Evolutionary conservation across 2,329 filamentous ascomycete species (phyloP).

Genomic region (Penicillium carneum): DNA sequence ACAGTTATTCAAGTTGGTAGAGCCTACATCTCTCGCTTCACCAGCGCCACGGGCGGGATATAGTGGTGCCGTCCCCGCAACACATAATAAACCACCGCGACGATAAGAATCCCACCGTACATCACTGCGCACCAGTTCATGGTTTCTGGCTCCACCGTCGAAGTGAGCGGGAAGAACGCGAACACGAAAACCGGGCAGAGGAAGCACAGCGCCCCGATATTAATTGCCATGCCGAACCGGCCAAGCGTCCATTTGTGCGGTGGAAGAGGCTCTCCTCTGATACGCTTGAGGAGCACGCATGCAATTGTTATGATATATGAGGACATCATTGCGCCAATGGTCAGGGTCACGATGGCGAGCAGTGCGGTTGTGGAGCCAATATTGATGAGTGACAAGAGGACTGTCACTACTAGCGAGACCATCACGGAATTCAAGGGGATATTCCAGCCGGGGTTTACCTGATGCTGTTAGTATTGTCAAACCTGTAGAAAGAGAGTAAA

Average conservation of each 20-base stretch:
- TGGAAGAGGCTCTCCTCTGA: conserved; percentile 42
- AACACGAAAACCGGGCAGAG: conserved; percentile 47
- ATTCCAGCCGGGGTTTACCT: conserved; percentile 19
- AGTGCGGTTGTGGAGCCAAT: conserved; percentile 7
- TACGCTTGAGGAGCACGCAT: conserved; percentile 47
- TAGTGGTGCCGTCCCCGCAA: conserved; percentile 48
- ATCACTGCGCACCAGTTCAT: conserved; percentile 54
- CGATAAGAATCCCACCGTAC: conserved; percentile 47
- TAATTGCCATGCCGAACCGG: conserved; percentile 44
- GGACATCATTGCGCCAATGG: conserved; percentile 11
- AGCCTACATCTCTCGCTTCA: conserved; percentile 29
- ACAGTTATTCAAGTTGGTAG: background rate
- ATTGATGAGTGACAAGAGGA: conserved; percentile 12
- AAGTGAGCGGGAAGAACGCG: conserved; percentile 48
- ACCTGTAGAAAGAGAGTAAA: no score
- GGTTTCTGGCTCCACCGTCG: conserved; percentile 34
- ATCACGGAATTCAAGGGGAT: conserved; percentile 18
- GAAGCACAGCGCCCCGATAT: conserved; percentile 46
- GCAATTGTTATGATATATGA: conserved; percentile 13
- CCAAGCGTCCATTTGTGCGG: conserved; percentile 47
- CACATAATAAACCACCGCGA: conserved; percentile 48
- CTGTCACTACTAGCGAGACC: conserved; percentile 15
- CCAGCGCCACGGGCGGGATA: conserved; percentile 35
- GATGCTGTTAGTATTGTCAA: background rate
- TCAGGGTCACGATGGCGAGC: conserved; percentile 9